Evolutionary conservation across 306 rosid genomes (phyloP), one percentile per base, ranked within the genome.

Genomic region (Hippophae tibetana): DNA sequence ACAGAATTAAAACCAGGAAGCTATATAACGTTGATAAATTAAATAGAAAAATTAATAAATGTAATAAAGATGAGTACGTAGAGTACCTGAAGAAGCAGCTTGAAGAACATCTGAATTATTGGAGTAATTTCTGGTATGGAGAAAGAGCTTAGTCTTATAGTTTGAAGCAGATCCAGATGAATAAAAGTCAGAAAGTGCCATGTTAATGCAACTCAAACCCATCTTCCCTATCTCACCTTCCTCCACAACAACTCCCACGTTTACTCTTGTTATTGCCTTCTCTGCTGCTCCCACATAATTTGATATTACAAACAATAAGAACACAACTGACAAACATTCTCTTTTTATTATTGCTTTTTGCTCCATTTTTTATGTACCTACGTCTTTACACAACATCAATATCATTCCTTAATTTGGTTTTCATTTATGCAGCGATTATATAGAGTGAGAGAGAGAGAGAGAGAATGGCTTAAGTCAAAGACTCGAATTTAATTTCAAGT

Each of bases 131-230:
- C 52, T 68, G 50, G 56, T 0, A 42, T 64, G 52, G 10, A 75
- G 58, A 44, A 45, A 38, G 7, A 79, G 47, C 66, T 75, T 71
- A 12, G 80, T 79, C 1, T 65, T 57, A 44, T 71, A 66, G 11
- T 48, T 6, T 40, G 14, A 3, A 13, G 60, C 57, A 6, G 18
- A 40, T 11, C 11, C 4, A 9, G 73, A 51, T 3, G 54, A 47
- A 5, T 79, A 79, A 52, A 71, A 79, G 12, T 79, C 84, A 0
- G 78, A 64, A 27, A 71, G 55, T 0, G 84, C 70, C 64, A 79
- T 68, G 42, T 68, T 9, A 57, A 79, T 68, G 65, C 78, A 79
- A n/a, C 68, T 72, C 71, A 72, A 14, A 5, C 60, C 63, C 71
- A 62, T 14, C 52, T 58, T 79, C 48, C 74, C 74, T 26, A 13